Percentiles rank a stretch among this genome's conserved stretches.
Conservation (phyloP, 2,329 filamentous ascomycete species). For the Cercospora canescens region DNA sequence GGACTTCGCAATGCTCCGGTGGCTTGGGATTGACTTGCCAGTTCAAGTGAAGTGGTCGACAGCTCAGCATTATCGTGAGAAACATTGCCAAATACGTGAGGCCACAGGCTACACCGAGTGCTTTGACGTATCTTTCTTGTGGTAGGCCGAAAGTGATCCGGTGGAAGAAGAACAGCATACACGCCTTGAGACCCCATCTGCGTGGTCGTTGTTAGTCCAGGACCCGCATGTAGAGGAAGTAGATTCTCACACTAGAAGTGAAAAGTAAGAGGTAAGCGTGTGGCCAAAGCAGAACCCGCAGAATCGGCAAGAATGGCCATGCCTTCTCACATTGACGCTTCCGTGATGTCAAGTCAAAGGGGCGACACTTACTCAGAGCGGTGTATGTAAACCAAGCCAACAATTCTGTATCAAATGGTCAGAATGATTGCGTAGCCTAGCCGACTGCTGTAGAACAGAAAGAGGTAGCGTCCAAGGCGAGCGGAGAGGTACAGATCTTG, state of each 20-base stretch:
- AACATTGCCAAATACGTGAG: conserved; percentile 36
- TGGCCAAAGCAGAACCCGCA: neutral
- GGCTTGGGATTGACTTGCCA: conserved; percentile 34
- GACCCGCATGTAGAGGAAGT: neutral
- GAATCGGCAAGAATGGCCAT: neutral
- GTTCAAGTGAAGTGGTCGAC: conserved; percentile 32
- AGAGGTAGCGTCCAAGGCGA: neutral
- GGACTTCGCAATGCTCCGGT: conserved; percentile 32
- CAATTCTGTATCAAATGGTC: conserved; percentile 27
- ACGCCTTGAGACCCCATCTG: conserved; percentile 29
- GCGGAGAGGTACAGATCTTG: neutral
- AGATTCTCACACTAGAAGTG: neutral
- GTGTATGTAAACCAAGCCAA: conserved; percentile 40
- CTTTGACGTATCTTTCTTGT: conserved; percentile 35
- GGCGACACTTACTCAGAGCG: conserved; percentile 3
- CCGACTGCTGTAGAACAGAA: neutral
- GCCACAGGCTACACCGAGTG: conserved; percentile 29
- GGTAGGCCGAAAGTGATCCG: conserved; percentile 37
- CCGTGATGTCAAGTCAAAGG: neutral
- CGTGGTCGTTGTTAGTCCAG: conserved; percentile 26
- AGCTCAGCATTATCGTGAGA: conserved; percentile 35
- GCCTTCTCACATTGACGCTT: neutral
- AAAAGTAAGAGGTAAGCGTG: neutral
- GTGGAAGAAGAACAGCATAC: conserved; percentile 34
- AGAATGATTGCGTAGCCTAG: neutral